Conservation (phyloP, 495 filamentous ascomycete species). For the Articulospora tetracladia region DNA sequence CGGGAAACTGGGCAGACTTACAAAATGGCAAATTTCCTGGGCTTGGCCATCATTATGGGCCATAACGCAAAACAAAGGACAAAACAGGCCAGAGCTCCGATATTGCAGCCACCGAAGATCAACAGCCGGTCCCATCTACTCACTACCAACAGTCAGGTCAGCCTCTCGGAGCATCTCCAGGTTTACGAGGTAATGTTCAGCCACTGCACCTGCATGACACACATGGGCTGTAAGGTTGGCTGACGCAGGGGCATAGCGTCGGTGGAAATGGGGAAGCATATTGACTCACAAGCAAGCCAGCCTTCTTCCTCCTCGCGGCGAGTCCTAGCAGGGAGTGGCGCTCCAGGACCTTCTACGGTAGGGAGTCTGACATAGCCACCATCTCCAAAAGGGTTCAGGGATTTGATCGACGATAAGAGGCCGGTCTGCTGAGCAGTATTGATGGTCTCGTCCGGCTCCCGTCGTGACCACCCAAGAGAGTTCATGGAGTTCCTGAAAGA, state of each 20-base stretch:
- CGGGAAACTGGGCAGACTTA: constrained; percentile 53
- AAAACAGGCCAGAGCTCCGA: constrained; percentile 88
- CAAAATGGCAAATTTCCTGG: constrained; percentile 94
- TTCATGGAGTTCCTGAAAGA: constrained; percentile 93
- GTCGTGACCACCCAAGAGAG: constrained; percentile 89
- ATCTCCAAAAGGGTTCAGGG: constrained; percentile 83
- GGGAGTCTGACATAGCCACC: constrained; percentile 91
- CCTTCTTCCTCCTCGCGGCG: constrained; percentile 92
- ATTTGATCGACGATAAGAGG: constrained; percentile 76
- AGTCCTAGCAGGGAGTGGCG: constrained; percentile 79
- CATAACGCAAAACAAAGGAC: constrained; percentile 87
- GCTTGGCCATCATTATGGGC: constrained; percentile 71
- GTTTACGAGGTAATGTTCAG: constrained; percentile 13
- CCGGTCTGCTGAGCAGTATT: constrained; percentile 64
- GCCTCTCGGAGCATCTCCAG: constrained; percentile 12
- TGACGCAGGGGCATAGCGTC: constrained; percentile 21
- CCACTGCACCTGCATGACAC: constrained; percentile 19
- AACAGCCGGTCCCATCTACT: constrained; percentile 95
- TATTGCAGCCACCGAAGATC: constrained; percentile 86
- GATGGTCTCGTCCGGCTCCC: constrained; percentile 74
- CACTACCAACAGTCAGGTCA: constrained; percentile 50
- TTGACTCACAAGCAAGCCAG: constrained; percentile 91
- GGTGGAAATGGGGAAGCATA: constrained; percentile 4
- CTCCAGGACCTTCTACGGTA: constrained; percentile 76
- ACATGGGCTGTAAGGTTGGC: constrained; percentile 23